Evolutionary conservation across 306 rosid species (phyloP).

Genomic region (Gastrolobium villosum): DNA sequence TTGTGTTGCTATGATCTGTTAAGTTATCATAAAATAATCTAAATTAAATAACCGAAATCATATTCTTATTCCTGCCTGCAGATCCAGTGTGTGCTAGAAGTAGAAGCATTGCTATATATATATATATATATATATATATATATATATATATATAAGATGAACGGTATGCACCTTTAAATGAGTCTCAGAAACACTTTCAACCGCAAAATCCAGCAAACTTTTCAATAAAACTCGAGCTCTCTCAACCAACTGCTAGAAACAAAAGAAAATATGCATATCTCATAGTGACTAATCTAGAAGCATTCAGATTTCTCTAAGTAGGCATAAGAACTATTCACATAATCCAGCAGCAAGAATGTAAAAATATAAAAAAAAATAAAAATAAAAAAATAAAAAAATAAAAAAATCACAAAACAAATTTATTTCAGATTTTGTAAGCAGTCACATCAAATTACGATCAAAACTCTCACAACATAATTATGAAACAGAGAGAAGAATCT

Average conservation of each 20-base stretch:
- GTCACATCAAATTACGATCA: neutral
- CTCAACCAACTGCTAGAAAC: constrained; percentile 55
- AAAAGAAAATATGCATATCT: neutral
- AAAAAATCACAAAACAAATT: neutral
- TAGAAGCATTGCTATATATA: constrained; percentile 7
- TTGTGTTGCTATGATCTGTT: constrained; percentile 52
- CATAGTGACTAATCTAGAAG: neutral
- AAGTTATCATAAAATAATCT: constrained; percentile 27
- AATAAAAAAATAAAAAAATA: too few relatives aligned
- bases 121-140: too few relatives aligned
- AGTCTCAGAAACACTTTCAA: constrained; percentile 57
- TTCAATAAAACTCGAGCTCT: constrained; percentile 64
- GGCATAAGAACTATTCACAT: neutral
- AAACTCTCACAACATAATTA: constrained; percentile 7
- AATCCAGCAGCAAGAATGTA: neutral
- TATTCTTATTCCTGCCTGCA: neutral
- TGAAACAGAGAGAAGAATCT: constrained; percentile 5
- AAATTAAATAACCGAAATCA: constrained; percentile 38
- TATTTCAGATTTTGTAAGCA: neutral
- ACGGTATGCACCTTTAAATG: constrained; percentile 57
- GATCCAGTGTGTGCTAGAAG: constrained; percentile 15
- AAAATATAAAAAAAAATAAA: neutral
- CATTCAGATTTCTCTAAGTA: neutral
- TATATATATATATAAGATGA: neutral
- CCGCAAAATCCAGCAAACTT: constrained; percentile 68